These are phyloP conservation scores for Fagopyrum homotropicum DNA, from an alignment of 148 eudicot species.

Conservation along the genomic window DNA sequence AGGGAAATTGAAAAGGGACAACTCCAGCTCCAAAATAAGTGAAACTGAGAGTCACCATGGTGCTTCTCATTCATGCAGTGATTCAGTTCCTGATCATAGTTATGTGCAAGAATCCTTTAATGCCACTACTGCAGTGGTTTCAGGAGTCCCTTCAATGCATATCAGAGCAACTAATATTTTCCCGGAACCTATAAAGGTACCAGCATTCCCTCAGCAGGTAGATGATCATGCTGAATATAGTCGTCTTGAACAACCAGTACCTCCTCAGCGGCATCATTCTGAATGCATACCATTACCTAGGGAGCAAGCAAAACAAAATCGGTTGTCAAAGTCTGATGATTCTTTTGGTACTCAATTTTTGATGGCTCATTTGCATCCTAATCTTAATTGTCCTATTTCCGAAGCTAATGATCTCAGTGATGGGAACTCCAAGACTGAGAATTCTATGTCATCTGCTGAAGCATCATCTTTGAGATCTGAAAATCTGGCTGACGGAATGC, in stretches of 20 bases:
- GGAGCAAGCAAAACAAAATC: constrained; percentile 60
- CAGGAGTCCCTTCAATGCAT: background rate
- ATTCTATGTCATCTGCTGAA: background rate
- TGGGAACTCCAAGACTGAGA: constrained; percentile 9
- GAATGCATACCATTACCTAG: constrained; percentile 55
- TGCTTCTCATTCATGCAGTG: constrained; percentile 6
- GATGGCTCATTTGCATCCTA: constrained; percentile 48
- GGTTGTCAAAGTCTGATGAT: constrained; percentile 92
- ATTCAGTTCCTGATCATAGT: background rate
- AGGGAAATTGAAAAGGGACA: constrained; percentile 4
- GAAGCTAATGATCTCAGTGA: background rate
- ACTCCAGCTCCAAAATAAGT: constrained; percentile 10
- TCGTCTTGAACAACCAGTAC: constrained; percentile 47
- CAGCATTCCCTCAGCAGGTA: background rate
- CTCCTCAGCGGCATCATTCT: constrained; percentile 67
- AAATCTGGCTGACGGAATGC: constrained; percentile 11
- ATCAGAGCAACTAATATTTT: background rate
- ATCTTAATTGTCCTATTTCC: constrained; percentile 13
- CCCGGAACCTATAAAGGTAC: constrained; percentile 2
- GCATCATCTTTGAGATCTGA: background rate
- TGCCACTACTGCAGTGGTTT: background rate
- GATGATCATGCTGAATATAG: constrained; percentile 19
- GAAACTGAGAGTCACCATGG: constrained; percentile 7
- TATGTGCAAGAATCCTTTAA: constrained; percentile 3
- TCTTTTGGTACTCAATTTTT: constrained; percentile 63